Evolutionary conservation across 495 filamentous ascomycete species (phyloP).

Genomic region (Trichoderma gamsii): DNA sequence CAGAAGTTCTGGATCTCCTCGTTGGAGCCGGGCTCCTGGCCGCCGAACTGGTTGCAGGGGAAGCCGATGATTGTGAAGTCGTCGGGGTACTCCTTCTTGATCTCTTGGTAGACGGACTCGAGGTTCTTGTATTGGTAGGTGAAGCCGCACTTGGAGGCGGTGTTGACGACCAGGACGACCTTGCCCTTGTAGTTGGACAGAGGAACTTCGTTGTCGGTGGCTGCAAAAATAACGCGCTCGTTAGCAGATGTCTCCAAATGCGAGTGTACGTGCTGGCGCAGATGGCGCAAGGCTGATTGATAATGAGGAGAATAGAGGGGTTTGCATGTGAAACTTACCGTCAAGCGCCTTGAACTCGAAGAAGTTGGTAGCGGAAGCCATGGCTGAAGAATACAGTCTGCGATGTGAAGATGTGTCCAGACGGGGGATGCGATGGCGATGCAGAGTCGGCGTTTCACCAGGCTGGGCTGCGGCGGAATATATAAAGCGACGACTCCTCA

Average conservation of each 20-base stretch:
- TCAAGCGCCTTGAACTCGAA: conserved; percentile 86
- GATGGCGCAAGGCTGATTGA: not conserved
- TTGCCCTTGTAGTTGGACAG: conserved; percentile 72
- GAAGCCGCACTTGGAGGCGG: conserved; percentile 98
- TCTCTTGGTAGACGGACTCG: conserved; percentile 79
- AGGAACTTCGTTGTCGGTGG: conserved; percentile 65
- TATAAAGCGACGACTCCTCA: not conserved
- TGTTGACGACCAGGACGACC: conserved; percentile 94
- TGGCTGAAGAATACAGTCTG: conserved; percentile 43
- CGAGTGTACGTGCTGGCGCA: not conserved
- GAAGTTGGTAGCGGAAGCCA: conserved; percentile 84
- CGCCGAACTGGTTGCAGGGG: conserved; percentile 96
- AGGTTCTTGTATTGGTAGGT: conserved; percentile 92
- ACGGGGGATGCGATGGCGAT: not conserved
- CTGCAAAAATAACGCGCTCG: conserved; percentile 34
- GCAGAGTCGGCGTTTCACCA: not conserved
- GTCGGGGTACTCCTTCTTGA: conserved; percentile 61
- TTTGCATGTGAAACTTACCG: conserved; percentile 48
- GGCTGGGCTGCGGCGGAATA: not conserved
- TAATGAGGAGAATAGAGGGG: conserved; percentile 14
- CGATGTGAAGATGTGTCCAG: not conserved
- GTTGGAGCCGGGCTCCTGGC: conserved; percentile 81
- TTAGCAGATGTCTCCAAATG: not conserved
- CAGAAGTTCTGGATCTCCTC: conserved; percentile 92
- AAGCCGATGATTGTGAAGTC: conserved; percentile 87